These are phyloP conservation scores for Fistulinella cinereoalba DNA, from an alignment of 1,284 basidiomycete species.

Conservation along the genomic window DNA sequence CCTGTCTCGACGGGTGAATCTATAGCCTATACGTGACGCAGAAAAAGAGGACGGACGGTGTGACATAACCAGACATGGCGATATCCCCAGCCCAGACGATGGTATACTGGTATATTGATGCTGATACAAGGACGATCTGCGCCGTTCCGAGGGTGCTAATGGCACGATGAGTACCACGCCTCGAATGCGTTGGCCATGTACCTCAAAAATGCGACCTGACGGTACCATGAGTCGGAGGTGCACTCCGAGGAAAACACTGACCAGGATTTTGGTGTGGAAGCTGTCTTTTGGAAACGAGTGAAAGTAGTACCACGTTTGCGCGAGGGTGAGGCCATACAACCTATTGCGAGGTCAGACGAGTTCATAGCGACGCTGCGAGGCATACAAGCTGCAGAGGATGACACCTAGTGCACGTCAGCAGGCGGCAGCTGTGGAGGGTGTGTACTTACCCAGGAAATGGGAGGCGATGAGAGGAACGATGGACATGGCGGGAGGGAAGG, in stretches of 20 bases:
- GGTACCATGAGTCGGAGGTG: conserved; percentile 1
- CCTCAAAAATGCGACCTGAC: conserved; percentile 30
- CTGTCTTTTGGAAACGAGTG: conserved; percentile 28
- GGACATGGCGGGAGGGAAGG: conserved; percentile 9
- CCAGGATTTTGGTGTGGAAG: conserved; percentile 20
- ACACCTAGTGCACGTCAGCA: conserved; percentile 24
- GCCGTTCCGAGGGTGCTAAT: conserved; percentile 28
- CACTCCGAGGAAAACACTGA: conserved; percentile 3
- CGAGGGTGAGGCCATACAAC: conserved; percentile 31
- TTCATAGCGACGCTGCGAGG: neutral
- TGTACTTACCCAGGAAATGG: conserved; percentile 29
- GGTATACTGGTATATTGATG: conserved; percentile 34
- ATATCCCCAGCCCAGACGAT: conserved; percentile 29
- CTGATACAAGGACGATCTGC: conserved; percentile 27
- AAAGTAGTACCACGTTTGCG: conserved; percentile 35
- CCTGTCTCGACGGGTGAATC: no score
- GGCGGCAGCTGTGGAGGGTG: no score
- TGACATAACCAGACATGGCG: conserved; percentile 25
- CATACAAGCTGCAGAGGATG: conserved; percentile 30
- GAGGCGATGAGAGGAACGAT: conserved; percentile 22
- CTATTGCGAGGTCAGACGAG: conserved; percentile 13
- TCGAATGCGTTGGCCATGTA: conserved; percentile 5
- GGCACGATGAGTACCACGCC: conserved; percentile 5
- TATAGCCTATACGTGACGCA: no score
- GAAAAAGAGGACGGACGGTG: conserved; percentile 16